phyloP scores from a whole-genome alignment of 768 basidiomycete genomes.

The Fistulinella prunicolor region DNA sequence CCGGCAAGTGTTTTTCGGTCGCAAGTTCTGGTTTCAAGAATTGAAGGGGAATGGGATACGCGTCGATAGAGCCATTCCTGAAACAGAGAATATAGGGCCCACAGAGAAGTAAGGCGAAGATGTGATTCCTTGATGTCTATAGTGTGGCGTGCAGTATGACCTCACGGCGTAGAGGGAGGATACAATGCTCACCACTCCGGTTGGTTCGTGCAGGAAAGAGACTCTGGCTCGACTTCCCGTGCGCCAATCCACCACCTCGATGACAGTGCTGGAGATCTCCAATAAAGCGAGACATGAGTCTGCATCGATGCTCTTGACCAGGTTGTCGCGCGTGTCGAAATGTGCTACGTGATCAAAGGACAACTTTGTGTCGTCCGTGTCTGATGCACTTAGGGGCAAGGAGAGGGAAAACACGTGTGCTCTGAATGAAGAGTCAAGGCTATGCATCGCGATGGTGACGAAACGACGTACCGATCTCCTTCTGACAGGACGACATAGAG shows the following conservation, averaged over 20 bases:
- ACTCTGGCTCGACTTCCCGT: conserved; percentile 18
- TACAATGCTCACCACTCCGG: conserved; percentile 29
- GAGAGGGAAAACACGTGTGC: conserved; percentile 10
- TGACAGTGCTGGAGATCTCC: conserved; percentile 20
- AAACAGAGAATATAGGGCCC: conserved; percentile 49
- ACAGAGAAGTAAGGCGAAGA: conserved; percentile 43
- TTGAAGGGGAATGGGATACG: conserved; percentile 25
- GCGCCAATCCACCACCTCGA: conserved; percentile 41
- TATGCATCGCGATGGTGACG: no score
- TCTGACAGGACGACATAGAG: conserved; percentile 12
- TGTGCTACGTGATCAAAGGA: conserved; percentile 5
- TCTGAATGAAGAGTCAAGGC: neutral
- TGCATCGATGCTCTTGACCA: conserved; percentile 34
- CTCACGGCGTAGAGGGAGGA: neutral
- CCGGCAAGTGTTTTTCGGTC: conserved; percentile 9
- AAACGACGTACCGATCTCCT: conserved; percentile 11
- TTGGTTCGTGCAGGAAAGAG: conserved; percentile 19
- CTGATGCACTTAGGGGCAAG: neutral
- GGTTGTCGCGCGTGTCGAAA: neutral
- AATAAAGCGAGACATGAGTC: conserved; percentile 31
- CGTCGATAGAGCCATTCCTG: conserved; percentile 46
- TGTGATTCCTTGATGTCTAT: conserved; percentile 28
- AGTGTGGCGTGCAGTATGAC: neutral
- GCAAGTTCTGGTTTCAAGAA: neutral
- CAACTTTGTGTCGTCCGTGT: neutral